Base-by-base conservation (phyloP, 2,329 filamentous ascomycete genomes). In the Penicillium freii region DNA sequence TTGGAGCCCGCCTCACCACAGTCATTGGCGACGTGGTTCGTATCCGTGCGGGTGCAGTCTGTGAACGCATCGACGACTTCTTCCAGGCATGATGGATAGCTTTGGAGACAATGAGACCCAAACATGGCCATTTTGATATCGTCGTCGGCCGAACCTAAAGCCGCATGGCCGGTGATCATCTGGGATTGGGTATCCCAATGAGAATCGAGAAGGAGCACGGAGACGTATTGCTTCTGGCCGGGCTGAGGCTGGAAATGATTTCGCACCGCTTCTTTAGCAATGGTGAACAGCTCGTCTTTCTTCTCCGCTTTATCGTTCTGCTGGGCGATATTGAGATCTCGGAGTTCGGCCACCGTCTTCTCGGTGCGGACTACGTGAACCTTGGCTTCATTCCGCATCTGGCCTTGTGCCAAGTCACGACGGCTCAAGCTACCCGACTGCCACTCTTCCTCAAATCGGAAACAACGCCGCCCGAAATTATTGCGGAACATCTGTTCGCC, bases 391-490 rank as follows among this genome's bases (percentile, higher is more conserved):
- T 91, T 96, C 60, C 93, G 88, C 85, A 94, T 92, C 25, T 84
- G 84, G 7, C 86, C 87, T 27, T 79, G 80, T 53, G 87, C 84
- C 60, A 82, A 81, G 71, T 97, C 94, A 39, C 88, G 86, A 64
- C 84, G 83, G 58, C 90, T 93, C 58, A 91, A 81, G 1, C 90
- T 90, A 8, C 92, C 92, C 3, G 86, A 85, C 59, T 90, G 90
- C 94, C 94, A 97, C 71, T 96, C 90, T 74, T 99, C 94, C 67
- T 97, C 94, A 61, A 96, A 92, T 43, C 92, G 84, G 74, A 97
- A 97, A 52, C 85, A 87, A 56, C 93, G 86, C 57, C 93, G 84
- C 10, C 92, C 92, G 64, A 97, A 85, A 59, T 88, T 90, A 71
- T 96, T 90, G 61, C 91, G 87, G 73, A 86, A 89, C 93, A 97